These are phyloP conservation scores for Neocucurbitaria cava DNA, from an alignment of 2,329 filamentous ascomycete species.

Conservation along the genomic window DNA sequence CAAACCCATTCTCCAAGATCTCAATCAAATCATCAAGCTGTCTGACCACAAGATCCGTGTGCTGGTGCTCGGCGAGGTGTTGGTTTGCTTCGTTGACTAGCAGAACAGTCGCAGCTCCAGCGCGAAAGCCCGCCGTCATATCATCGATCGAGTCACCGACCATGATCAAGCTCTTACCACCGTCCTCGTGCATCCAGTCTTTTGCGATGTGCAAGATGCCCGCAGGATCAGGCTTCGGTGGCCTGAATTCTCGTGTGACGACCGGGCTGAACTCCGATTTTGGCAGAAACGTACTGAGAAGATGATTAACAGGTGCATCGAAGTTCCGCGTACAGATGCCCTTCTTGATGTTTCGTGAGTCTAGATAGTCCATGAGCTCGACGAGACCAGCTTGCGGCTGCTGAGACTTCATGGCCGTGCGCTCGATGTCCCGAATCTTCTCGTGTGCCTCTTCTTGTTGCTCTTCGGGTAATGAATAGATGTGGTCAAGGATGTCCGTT, in stretches of 20 bases:
- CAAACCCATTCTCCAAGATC: conserved; percentile 78
- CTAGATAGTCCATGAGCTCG: conserved; percentile 82
- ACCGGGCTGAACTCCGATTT: conserved; percentile 75
- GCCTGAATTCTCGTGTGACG: conserved; percentile 81
- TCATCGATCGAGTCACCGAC: conserved; percentile 80
- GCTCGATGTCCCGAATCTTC: conserved; percentile 80
- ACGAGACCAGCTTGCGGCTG: conserved; percentile 81
- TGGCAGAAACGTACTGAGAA: conserved; percentile 77
- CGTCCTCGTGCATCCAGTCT: conserved; percentile 66
- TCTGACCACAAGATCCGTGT: conserved; percentile 77
- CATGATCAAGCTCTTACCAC: conserved; percentile 58
- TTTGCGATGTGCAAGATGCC: conserved; percentile 86
- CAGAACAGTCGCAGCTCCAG: conserved; percentile 89
- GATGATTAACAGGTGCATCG: conserved; percentile 73
- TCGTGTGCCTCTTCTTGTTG: conserved; percentile 71
- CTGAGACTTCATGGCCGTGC: conserved; percentile 79
- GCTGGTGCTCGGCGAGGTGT: conserved; percentile 71
- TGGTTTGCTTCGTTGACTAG: conserved; percentile 82
- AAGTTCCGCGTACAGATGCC: conserved; percentile 96
- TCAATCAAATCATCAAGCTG: conserved; percentile 76
- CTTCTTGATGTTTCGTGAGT: conserved; percentile 70
- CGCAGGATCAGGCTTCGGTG: conserved; percentile 86
- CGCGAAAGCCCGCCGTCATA: conserved; percentile 83
- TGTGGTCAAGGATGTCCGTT: conserved; percentile 87
- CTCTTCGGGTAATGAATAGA: conserved; percentile 72